These are phyloP conservation scores for Aphanomyces invadans DNA, from an alignment of 352 stramenopile genomes.

Conservation along the genomic window DNA sequence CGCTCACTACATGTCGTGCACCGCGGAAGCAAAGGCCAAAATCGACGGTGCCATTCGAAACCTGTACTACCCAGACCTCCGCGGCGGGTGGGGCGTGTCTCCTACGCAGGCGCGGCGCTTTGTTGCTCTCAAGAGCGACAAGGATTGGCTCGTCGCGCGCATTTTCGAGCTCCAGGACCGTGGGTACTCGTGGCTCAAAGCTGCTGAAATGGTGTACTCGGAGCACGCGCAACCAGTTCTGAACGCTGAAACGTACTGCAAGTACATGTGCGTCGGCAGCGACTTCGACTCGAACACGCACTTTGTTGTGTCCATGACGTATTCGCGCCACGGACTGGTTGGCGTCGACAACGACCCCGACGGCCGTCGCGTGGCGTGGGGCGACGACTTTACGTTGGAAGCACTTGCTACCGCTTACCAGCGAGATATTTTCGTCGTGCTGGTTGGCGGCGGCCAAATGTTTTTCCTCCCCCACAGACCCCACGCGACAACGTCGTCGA, in stretches of 20 bases:
- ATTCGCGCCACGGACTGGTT: conserved; percentile 64
- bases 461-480: conserved; percentile 82
- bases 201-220: conserved; percentile 71
- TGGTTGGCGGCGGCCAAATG: conserved; percentile 83
- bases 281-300: conserved; percentile 52
- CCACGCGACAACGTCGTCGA: conserved; percentile 17
- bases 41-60: conserved; percentile 82
- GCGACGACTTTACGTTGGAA: conserved; percentile 80
- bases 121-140: conserved; percentile 53
- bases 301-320: conserved; percentile 75
- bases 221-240: conserved; percentile 59
- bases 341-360: conserved; percentile 76
- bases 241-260: conserved; percentile 70
- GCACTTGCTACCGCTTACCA: conserved; percentile 79
- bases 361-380: conserved; percentile 74
- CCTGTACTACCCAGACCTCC: conserved; percentile 73
- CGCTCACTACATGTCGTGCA: conserved; percentile 52
- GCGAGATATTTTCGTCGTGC: conserved; percentile 80
- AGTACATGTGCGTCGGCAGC: conserved; percentile 78
- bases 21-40: conserved; percentile 53
- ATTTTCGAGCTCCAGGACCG: conserved; percentile 70
- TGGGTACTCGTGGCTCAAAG: conserved; percentile 66
- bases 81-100: conserved; percentile 77
- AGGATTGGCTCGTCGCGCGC: conserved; percentile 67
- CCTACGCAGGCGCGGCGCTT: conserved; percentile 74